Conservation (phyloP, 306 rosid species). For the Pyrus pyrifolia region DNA sequence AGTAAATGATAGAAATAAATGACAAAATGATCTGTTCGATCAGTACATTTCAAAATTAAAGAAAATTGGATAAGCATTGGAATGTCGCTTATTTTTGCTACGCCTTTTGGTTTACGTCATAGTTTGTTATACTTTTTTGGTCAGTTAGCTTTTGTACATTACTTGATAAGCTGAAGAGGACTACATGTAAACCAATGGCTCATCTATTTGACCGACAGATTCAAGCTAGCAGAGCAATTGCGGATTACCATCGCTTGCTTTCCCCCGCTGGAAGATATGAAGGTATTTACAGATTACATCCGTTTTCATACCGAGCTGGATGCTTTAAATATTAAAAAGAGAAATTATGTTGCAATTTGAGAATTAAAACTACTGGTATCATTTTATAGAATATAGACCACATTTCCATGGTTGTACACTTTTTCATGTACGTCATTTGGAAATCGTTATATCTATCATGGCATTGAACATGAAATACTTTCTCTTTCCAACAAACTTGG, state of each 20-base stretch:
- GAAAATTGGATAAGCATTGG: not conserved
- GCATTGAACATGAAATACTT: not conserved
- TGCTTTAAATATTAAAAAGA: not conserved
- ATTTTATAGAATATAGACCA: not conserved
- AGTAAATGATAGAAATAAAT: not conserved
- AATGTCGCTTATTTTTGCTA: not conserved
- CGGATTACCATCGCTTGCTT: constrained; percentile 69
- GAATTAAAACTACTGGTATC: not conserved
- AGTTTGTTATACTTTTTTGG: not conserved
- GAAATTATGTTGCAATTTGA: not conserved
- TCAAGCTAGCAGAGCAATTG: constrained; percentile 45
- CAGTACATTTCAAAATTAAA: not conserved
- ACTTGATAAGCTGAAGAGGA: not conserved
- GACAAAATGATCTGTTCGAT: not conserved
- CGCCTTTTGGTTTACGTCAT: not conserved
- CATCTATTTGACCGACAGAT: constrained; percentile 36
- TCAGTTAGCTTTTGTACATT: not conserved
- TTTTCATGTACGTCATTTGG: not conserved
- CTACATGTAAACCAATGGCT: not conserved
- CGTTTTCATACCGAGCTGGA: not conserved
- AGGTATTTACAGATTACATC: constrained; percentile 34
- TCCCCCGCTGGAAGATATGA: constrained; percentile 49
- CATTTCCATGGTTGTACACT: not conserved
- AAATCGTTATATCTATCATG: not conserved
- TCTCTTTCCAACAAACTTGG: not conserved